A percentile compares a stretch with the other conserved stretches of the same genome.
These are phyloP conservation scores for Arachnomyces sp. DNA, from an alignment of 2,329 filamentous ascomycete species.

Conservation along the genomic window DNA sequence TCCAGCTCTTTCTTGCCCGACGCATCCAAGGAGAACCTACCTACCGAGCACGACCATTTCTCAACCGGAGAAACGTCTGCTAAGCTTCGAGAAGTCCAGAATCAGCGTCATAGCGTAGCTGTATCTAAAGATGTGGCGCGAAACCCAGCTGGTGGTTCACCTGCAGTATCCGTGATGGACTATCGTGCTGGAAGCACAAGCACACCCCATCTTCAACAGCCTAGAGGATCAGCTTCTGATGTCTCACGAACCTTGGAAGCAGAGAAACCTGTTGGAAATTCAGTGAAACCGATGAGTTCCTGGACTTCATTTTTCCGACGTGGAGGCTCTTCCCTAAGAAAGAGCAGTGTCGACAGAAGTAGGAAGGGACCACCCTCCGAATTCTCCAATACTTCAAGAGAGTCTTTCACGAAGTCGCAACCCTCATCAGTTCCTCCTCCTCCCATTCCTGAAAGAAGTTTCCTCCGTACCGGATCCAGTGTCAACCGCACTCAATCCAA, in stretches of 20 bases:
- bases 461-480: slow-evolving; percentile 46
- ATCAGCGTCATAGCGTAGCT: slow-evolving; percentile 23
- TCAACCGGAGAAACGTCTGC: too few species aligned
- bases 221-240: slow-evolving; percentile 45
- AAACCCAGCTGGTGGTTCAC: slow-evolving; percentile 26
- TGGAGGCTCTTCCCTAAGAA: slow-evolving; percentile 48
- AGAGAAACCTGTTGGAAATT: slow-evolving; percentile 46
- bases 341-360: slow-evolving; percentile 41
- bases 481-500: slow-evolving; percentile 76
- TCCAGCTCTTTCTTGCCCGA: slow-evolving; percentile 27
- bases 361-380: slow-evolving; percentile 55
- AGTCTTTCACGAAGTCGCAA: slow-evolving; percentile 61
- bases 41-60: slow-evolving; percentile 13
- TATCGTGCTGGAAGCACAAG: slow-evolving; percentile 36
- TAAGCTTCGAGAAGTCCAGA: slow-evolving; percentile 9
- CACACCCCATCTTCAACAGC: slow-evolving; percentile 46
- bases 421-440: slow-evolving; percentile 35
- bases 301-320: slow-evolving; percentile 72
- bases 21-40: slow-evolving; percentile 27
- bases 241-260: slow-evolving; percentile 45
- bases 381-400: slow-evolving; percentile 86
- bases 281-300: slow-evolving; percentile 38
- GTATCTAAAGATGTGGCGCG: slow-evolving; percentile 27
- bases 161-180: slow-evolving; percentile 39
- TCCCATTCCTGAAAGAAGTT: slow-evolving; percentile 30